Evolutionary conservation across 805 yeast genomes (phyloP), one percentile per base, ranked within the genome.

Genomic region (Nakazawaea holstii): DNA sequence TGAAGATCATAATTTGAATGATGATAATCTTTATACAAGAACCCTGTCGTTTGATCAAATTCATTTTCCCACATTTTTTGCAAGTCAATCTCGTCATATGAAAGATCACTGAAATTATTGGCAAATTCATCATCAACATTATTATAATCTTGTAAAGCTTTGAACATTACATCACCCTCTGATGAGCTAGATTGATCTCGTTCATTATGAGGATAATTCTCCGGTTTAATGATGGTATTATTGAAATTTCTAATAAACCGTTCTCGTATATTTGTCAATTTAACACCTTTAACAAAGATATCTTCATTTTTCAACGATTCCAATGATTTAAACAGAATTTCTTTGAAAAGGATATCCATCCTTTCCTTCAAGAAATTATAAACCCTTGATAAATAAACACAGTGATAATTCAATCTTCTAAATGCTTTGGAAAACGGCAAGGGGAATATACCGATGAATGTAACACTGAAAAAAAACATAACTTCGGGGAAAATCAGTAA

Each of bases 271-370:
- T 31, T 14, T 8, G 15, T 24, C 31, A 44, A 31, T 15, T 44
- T 44, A 13, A 38, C 37, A 8, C 39, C 37, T 11, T 10, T 24
- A 13, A 26, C 31, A 17, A 35, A 35, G 9, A 43, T 35, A 9
- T 27, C 31, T 10, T 30, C 17, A n/a, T 30, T 28, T 17, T 17
- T n/a, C 32, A 44, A 37, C 13, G 13, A 9, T 11, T 38, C 42
- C 41, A 44, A 38, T 4, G 48, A 44, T 32, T 44, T 44, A 32
- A 44, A 38, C 17, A 44, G n/a, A 24, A 44, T 44, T 15, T 44
- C 43, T 8, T 37, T 27, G 38, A 8, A 30, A 24, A 44, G 31
- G 10, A 44, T 31, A 10, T 8, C n/a, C 8, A 8, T 13, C 27
- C 48, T n/a, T 26, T 31, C 37, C 15, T 17, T 20, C 26, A 44